These are phyloP conservation scores for Pulveroboletus sp. DNA, from an alignment of 768 basidiomycete genomes.

Conservation along the genomic window DNA sequence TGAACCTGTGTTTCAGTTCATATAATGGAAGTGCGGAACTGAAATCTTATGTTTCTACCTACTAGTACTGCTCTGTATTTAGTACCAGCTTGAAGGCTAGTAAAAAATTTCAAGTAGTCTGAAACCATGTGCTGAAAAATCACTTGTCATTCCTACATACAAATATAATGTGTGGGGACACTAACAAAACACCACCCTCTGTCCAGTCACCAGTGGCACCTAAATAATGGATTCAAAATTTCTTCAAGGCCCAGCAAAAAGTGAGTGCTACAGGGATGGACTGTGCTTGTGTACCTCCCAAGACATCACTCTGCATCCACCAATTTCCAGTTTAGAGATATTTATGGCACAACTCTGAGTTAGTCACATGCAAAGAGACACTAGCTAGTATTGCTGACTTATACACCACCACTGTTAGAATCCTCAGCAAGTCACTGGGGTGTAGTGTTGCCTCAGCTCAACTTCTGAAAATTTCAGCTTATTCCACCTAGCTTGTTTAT, in stretches of 20 bases:
- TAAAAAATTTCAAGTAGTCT: too few species aligned
- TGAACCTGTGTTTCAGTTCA: neutral
- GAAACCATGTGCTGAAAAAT: too few species aligned
- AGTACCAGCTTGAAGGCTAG: too few species aligned
- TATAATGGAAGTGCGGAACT: neutral
- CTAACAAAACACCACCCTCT: slow-evolving; percentile 52
- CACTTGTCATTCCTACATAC: slow-evolving; percentile 1
- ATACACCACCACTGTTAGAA: slow-evolving; percentile 48
- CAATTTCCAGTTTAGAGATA: slow-evolving; percentile 51
- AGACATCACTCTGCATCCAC: slow-evolving; percentile 58
- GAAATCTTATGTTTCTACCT: too few species aligned
- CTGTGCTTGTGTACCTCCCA: slow-evolving; percentile 35
- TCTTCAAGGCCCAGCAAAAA: too few species aligned
- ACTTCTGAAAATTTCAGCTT: too few species aligned
- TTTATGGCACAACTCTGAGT: slow-evolving; percentile 9
- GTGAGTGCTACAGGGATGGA: too few species aligned
- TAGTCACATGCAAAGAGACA: neutral
- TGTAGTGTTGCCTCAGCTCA: too few species aligned
- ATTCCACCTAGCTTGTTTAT: too few species aligned
- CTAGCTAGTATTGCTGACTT: slow-evolving; percentile 35
- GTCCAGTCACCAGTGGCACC: slow-evolving; percentile 52
- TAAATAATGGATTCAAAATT: slow-evolving; percentile 16
- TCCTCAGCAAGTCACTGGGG: too few species aligned
- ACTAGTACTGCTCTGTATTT: too few species aligned
- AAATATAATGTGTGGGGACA: neutral